Evolutionary conservation across 495 filamentous ascomycete species (phyloP), one percentile per base, ranked within the genome.

Genomic region (Aspergillus sclerotioniger): DNA sequence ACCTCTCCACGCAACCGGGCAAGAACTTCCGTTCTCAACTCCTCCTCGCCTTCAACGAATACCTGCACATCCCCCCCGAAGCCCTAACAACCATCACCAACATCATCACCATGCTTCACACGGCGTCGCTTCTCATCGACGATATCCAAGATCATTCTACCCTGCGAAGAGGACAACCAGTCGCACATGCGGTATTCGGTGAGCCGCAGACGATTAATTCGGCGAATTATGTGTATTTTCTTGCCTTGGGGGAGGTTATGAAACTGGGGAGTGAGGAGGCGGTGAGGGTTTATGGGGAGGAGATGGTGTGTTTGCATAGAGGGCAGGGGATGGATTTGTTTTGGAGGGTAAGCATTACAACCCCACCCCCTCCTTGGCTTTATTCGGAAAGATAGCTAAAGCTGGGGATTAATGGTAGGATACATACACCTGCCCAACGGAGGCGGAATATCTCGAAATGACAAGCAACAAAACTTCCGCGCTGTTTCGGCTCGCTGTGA

Each of bases 151-250:
- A 96, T 70, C 83, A 73, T 31, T 91, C 88, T 1, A 58, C 80
- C 33, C 82, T 96, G 6, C 84, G 91, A 16, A 83, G 91, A 45
- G 91, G 91, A 17, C 74, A 88, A 20, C 91, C 91, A 9, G 90
- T 93, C 13, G 88, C 91, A 4, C 90, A 96, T 71, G 80, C 72
- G 65, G 92, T 96, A 57, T 96, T 91, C 66, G 91, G 91, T 47
- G 84, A 85, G 2, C 87, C 90, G 2, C 91, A 95, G 71, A 92
- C 91, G 41, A 92, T 96, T 67, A 96, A 96, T 73, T 87, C 83
- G 21, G 90, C 90, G 53, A 96, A 96, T 72, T 96, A 94, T 67
- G 79, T 91, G 48, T 93, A 92, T 75, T 92, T 96, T 63, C 77
- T 77, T 59, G 91, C 91, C 0, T 76, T 94, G 33, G 80, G 86